A percentile compares a stretch with the other conserved stretches of the same genome.
phyloP scores from a whole-genome alignment of 1,284 basidiomycete genomes.

The Pseudozyma tsukubaensis region DNA sequence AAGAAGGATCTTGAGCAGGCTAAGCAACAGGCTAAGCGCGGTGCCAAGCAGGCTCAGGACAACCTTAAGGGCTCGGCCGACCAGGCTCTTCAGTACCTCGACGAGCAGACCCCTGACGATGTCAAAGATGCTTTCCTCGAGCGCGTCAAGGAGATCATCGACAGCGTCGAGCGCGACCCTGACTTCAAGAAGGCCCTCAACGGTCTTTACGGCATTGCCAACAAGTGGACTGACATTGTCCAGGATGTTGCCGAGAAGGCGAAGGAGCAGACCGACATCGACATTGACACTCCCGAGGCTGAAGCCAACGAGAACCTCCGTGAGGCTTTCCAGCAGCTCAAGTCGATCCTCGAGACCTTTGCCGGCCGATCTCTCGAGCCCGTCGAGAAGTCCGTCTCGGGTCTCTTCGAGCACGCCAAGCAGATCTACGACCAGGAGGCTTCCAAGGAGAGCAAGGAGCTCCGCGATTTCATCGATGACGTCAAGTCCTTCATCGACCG shows the following conservation, averaged over 20 bases:
- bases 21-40: slow-evolving; percentile 69
- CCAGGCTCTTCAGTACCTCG: slow-evolving; percentile 67
- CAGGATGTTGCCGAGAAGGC: slow-evolving; percentile 69
- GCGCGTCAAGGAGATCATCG: slow-evolving; percentile 69
- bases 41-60: slow-evolving; percentile 66
- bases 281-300: slow-evolving; percentile 69
- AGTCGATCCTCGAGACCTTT: slow-evolving; percentile 70
- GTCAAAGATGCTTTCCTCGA: slow-evolving; percentile 70
- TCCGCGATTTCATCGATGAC: slow-evolving; percentile 68
- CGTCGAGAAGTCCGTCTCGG: slow-evolving; percentile 68
- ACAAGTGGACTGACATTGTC: slow-evolving; percentile 71
- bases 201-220: slow-evolving; percentile 69
- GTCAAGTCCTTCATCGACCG: slow-evolving; percentile 48
- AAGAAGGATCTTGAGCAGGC: slow-evolving; percentile 67
- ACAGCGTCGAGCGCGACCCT: slow-evolving; percentile 65
- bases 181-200: slow-evolving; percentile 70
- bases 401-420: slow-evolving; percentile 68
- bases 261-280: slow-evolving; percentile 68
- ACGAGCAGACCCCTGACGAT: slow-evolving; percentile 71
- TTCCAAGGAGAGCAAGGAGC: slow-evolving; percentile 61
- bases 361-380: slow-evolving; percentile 60
- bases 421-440: slow-evolving; percentile 69
- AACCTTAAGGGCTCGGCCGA: slow-evolving; percentile 47
- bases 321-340: slow-evolving; percentile 69
- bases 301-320: slow-evolving; percentile 70